phyloP scores from a whole-genome alignment of 179 eudicot species.

The Beta corolliflora region DNA sequence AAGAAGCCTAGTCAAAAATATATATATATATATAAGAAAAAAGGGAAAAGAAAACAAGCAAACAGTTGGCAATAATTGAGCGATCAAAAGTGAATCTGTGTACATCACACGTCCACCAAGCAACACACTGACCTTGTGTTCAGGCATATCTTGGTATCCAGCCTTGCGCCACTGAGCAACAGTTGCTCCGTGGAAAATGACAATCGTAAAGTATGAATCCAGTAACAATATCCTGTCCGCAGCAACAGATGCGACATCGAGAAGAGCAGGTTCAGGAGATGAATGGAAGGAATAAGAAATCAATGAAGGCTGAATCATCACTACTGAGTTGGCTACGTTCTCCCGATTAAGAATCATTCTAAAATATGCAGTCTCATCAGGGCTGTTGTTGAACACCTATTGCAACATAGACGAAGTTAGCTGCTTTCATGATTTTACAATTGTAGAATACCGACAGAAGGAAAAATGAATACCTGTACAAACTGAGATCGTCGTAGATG shows the following conservation, averaged over 20 bases:
- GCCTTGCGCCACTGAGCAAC: slow-evolving; percentile 97
- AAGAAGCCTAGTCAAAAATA: slow-evolving; percentile 6
- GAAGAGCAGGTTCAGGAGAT: slow-evolving; percentile 82
- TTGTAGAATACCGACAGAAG: not conserved
- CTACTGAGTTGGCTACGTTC: slow-evolving; percentile 88
- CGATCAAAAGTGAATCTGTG: not conserved
- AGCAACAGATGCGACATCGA: slow-evolving; percentile 85
- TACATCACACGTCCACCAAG: not conserved
- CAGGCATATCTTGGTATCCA: slow-evolving; percentile 84
- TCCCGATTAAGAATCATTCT: slow-evolving; percentile 93
- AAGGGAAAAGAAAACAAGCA: not conserved
- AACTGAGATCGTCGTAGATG: slow-evolving; percentile 91
- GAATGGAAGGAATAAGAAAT: slow-evolving; percentile 85
- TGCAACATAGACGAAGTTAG: slow-evolving; percentile 1
- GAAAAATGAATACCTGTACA: slow-evolving; percentile 63
- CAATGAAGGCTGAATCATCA: slow-evolving; percentile 95
- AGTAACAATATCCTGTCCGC: slow-evolving; percentile 79
- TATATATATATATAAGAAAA: not conserved
- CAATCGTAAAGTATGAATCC: slow-evolving; percentile 86
- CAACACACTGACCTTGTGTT: slow-evolving; percentile 62
- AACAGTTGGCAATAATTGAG: not conserved
- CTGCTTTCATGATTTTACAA: not conserved
- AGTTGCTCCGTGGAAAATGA: slow-evolving; percentile 85
- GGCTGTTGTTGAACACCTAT: slow-evolving; percentile 97
- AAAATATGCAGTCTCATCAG: slow-evolving; percentile 96